Evolutionary conservation across 148 eudicot genomes (phyloP), one percentile per base, ranked within the genome.

Genomic region (Pharnaceum exiguum): DNA sequence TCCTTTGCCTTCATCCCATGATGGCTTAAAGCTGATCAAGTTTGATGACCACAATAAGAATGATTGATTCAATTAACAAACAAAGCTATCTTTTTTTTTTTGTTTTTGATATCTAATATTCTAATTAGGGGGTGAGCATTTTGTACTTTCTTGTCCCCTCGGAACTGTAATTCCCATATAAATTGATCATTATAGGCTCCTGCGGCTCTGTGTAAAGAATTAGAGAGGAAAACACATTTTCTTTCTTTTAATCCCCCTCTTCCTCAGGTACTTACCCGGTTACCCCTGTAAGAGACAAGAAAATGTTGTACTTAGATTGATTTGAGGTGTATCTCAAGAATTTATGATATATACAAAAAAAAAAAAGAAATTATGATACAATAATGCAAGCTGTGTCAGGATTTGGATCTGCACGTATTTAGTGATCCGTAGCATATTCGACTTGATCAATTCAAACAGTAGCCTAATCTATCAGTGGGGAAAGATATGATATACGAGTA

Each of bases 11-110:
- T n/a, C 52, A 22, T 13, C 69, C 18, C 27, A 50, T 25, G 74
- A 63, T 51, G 55, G 29, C 46, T 31, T 52, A 27, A 62, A 59
- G 53, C 50, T 57, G 60, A 25, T 68, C 24, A 59, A 68, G 57
- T 57, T 44, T 57, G 37, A 18, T 39, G 48, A 58, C 38, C 39
- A 58, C 9, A 52, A 50, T 31, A 59, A 28, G 16, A 55, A 22
- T 36, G 53, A 38, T 57, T 71, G 51, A 57, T 32, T 15, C 15
- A 0, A 11, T n/a, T 9, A 16, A 47, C 5, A 50, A 63, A 55
- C 13, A 22, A 15, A 18, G 36, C 18, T 19, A 24, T 24, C 18
- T 10, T 11, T 11, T 42, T 40, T 35, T 15, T 52, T 52, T 46
- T 46, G 35, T 15, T 42, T 59, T 31, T 19, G 11, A 5, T 26